Base-by-base conservation (phyloP, 108 stramenopile species). In the Mediolabrus comicus region DNA sequence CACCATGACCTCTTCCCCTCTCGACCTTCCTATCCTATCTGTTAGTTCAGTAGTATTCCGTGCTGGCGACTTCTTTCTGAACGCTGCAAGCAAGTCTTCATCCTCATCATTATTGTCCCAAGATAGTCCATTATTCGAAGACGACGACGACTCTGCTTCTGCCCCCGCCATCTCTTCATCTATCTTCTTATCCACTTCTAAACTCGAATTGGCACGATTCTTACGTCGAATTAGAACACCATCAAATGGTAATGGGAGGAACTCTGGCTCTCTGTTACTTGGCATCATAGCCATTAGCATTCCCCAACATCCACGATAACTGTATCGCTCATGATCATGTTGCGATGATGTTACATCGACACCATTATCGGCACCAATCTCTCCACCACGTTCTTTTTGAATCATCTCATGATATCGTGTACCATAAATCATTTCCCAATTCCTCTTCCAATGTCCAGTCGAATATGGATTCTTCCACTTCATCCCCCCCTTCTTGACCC, bases 381-480 rank as follows among this genome's bases (percentile, higher is more conserved):
- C 33, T 33, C 33, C 33, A 33, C 7, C 46, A 46, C 43, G 43
- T n/a, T n/a, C n/a, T n/a, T n/a, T n/a, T n/a, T n/a, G n/a, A n/a
- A n/a, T n/a, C n/a, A 10, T 1, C 7, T 1, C 5, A 7, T 49
- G 46, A 8, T 49, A 49, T 24, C 57, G 39, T 33, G 62, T 49
- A 10, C 95, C 92, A 75, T 85, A 95, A 0, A 93, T 76, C 75
- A 90, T 89, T 74, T 88, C 78, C 79, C 77, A 88, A 67, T 95
- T 95, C 32, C 79, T 77, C 67, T 51, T 79, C 79, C 78, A 76
- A 53, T 31, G 72, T 22, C 92, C 95, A 26, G 86, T 56, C 53
- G 79, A 81, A 71, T 95, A 93, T 0, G 92, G 95, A 78, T 95
- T 95, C 25, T 57, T 80, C 79, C 79, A 92, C 17, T 95, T 95